Percentiles rank a stretch among this genome's conserved stretches.
phyloP scores from a whole-genome alignment of 2,329 filamentous ascomycete species.

The Pseudogymnoascus sp. region DNA sequence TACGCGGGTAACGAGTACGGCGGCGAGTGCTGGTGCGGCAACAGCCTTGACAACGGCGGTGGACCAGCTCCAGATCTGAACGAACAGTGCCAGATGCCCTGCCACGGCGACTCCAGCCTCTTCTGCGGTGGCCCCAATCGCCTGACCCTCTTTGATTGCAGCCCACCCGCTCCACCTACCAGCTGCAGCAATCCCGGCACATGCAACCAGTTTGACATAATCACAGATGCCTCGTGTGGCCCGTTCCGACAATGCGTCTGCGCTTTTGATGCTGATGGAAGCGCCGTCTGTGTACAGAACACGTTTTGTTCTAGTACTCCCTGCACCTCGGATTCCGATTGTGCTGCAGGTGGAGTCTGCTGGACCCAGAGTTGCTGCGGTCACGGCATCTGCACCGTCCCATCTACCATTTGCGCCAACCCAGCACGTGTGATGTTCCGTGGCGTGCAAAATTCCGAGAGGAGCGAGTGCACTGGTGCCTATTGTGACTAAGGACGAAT shows the following conservation, averaged over 20 bases:
- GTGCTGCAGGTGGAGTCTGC: not conserved
- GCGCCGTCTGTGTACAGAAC: not conserved
- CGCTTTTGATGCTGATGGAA: not conserved
- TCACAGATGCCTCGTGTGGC: not conserved
- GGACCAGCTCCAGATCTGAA: slow-evolving; percentile 28
- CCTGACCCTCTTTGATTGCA: slow-evolving; percentile 1
- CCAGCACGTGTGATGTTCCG: not conserved
- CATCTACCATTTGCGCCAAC: not conserved
- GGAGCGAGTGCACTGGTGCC: not conserved
- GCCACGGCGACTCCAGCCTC: slow-evolving; percentile 13
- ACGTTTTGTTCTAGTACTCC: not conserved
- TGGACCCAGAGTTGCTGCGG: not conserved
- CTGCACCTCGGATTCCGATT: not conserved
- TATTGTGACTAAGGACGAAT: not conserved
- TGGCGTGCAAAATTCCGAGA: not conserved
- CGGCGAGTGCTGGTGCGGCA: slow-evolving; percentile 32
- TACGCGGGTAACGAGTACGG: slow-evolving; percentile 42
- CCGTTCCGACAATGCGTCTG: not conserved
- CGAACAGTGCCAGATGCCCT: slow-evolving; percentile 25
- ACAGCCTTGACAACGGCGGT: not conserved
- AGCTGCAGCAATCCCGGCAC: not conserved
- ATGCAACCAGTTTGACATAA: not conserved
- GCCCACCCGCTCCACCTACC: not conserved
- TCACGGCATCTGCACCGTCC: not conserved
- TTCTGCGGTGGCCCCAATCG: slow-evolving; percentile 15